Evolutionary conservation across 805 yeast genomes (phyloP), one percentile per base, ranked within the genome.

Genomic region (Yamadazyma paraphyllophila): DNA sequence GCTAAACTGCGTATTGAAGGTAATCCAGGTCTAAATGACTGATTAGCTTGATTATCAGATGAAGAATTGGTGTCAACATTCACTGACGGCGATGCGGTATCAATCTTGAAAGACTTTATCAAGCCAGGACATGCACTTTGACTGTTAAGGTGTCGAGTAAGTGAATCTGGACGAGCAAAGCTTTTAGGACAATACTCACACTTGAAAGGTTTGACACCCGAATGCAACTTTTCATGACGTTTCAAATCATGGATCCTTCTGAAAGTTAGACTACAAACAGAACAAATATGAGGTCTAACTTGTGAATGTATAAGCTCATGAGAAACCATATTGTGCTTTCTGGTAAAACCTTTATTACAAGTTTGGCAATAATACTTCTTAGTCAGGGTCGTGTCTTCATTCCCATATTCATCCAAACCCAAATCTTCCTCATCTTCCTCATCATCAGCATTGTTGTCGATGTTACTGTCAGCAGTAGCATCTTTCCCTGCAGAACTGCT

Each of bases 131-230:
- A 72, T 0, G 73, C 76, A 45, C 67, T 64, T 2, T 63, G 65
- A 2, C 68, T 60, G 39, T 83, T 80, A 37, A 70, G 67, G 58
- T 87, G 96, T 49, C 96, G 70, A 3, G 81, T 75, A 24, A 87
- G 69, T 0, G 95, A 90, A 62, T 87, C 96, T 1, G 82, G 81
- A 29, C 96, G 67, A 1, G 92, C 87, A 64, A 87, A 87, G 35
- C 72, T 66, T 38, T 85, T 72, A 12, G 77, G 76, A 65, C 95
- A 87, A 39, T 69, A 67, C 14, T 65, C 65, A 60, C 95, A 87
- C 35, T 59, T 63, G 58, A 67, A 82, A 1, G 92, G 91, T 59
- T 78, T 82, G 52, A 81, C 88, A 16, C 92, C 92, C 0, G 89
- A 78, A 58, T 87, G 96, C 30, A 83, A 70, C 61, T 83, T 83